Percentiles rank a stretch among this genome's conserved stretches.
Conservation (phyloP, 768 basidiomycete genomes). For the Trametes villosa region DNA sequence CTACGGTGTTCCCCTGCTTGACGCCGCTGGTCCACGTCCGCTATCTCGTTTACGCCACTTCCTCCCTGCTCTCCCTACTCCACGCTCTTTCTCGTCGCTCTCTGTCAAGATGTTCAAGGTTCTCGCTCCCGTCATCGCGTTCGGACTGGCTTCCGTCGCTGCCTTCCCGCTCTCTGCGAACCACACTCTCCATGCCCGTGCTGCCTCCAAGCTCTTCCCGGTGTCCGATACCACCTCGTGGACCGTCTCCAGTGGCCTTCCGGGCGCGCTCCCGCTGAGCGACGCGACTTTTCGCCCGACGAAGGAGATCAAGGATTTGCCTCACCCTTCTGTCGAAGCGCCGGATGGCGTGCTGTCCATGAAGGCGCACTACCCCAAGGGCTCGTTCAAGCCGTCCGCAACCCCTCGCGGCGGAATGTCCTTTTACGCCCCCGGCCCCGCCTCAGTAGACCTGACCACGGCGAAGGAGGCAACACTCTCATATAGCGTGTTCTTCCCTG, state of each 20-base stretch:
- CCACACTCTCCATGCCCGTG: neutral
- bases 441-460: slow-evolving; percentile 52
- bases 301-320: slow-evolving; percentile 27
- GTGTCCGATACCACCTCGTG: slow-evolving; percentile 28
- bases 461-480: slow-evolving; percentile 71
- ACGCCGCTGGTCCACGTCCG: slow-evolving; percentile 22
- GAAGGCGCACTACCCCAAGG: slow-evolving; percentile 40
- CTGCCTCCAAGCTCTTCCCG: slow-evolving; percentile 27
- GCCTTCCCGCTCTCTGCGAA: slow-evolving; percentile 9
- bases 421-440: slow-evolving; percentile 70
- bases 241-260: slow-evolving; percentile 28
- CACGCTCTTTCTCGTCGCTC: neutral
- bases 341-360: slow-evolving; percentile 32
- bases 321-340: slow-evolving; percentile 31
- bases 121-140: slow-evolving; percentile 10
- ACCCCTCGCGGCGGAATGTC: slow-evolving; percentile 63
- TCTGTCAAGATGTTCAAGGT: slow-evolving; percentile 5
- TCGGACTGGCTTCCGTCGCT: slow-evolving; percentile 20
- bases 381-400: slow-evolving; percentile 56
- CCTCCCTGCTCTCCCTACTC: neutral
- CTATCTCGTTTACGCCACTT: neutral
- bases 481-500: slow-evolving; percentile 63
- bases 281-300: slow-evolving; percentile 33
- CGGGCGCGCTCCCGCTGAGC: slow-evolving; percentile 23
- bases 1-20: slow-evolving; percentile 8